Base-by-base conservation (phyloP, 306 rosid genomes). In the Purshia tridentata region DNA sequence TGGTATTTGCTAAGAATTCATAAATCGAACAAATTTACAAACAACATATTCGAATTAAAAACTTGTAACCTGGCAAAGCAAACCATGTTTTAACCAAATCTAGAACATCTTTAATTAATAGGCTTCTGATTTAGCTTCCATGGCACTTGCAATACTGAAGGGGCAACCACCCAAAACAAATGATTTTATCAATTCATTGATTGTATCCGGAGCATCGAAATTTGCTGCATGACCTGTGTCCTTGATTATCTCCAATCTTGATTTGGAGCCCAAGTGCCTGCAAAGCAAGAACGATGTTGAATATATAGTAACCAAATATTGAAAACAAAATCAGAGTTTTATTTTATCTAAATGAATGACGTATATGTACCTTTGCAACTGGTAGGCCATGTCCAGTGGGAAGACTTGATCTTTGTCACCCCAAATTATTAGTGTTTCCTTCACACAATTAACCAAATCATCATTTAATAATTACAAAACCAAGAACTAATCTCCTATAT, bases 341-440 rank as follows among this genome's bases (percentile, higher is more conserved):
- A 1, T 29, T 29, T 29, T 29, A 42, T 58, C 16, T 11, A 15
- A 12, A 18, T 14, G 8, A 42, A 29, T 20, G 19, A 9, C 37
- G 6, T 54, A 54, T 41, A 39, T 39, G 9, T 39, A 82, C 81
- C 86, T 82, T 5, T 82, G 72, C 82, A 85, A 42, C 46, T 77
- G 72, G 69, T 79, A 72, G 37, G 72, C 83, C 47, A 54, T 46
- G 58, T 4, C 41, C 19, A 85, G 14, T 8, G 84, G 86, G 54
- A 79, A 82, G 35, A 82, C 50, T 3, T 22, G 22, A 50, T 85
- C 86, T 64, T 77, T 69, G 57, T 85, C 83, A 41, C 89, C 89
- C 83, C 89, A 80, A 45, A 82, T 44, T 48, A 85, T 54, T 50
- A 85, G 78, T n/a, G 81, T 79, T 74, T 80, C 81, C 84, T 85